Evolutionary conservation across 2,329 filamentous ascomycete species (phyloP).

Genomic region (Calonectria ilicicola): DNA sequence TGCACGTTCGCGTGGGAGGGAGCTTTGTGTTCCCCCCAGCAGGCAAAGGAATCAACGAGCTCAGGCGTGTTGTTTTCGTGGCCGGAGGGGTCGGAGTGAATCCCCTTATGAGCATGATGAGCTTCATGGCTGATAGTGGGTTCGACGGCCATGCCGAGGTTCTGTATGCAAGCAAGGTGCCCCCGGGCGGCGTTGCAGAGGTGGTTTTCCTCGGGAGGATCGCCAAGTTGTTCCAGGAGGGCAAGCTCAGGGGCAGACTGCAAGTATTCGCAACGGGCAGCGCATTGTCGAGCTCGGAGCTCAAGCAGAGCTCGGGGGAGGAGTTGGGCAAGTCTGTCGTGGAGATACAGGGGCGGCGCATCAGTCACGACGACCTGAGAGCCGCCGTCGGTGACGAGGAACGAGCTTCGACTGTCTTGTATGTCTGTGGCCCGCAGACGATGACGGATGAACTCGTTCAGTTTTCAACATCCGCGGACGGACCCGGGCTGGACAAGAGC

Average conservation of each 20-base stretch:
- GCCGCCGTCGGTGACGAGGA: conserved; percentile 50
- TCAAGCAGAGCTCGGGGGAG: neutral
- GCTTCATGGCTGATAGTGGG: conserved; percentile 61
- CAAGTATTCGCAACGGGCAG: conserved; percentile 60
- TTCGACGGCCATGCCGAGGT: conserved; percentile 62
- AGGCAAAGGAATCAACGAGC: conserved; percentile 49
- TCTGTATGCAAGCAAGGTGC: conserved; percentile 69
- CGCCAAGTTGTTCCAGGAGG: conserved; percentile 52
- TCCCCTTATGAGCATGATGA: conserved; percentile 80
- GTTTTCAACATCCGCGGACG: conserved; percentile 50
- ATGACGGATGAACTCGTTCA: conserved; percentile 78
- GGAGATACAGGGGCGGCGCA: conserved; percentile 51
- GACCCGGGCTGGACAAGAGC: conserved; percentile 55
- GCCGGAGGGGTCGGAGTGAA: conserved; percentile 89
- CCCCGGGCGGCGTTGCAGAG: conserved; percentile 42
- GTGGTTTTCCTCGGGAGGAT: conserved; percentile 67
- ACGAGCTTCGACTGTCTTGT: conserved; percentile 62
- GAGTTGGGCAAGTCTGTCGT: conserved; percentile 14
- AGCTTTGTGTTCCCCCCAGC: conserved; percentile 82
- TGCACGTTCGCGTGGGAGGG: conserved; percentile 81
- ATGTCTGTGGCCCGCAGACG: conserved; percentile 74
- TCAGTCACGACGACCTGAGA: conserved; percentile 56
- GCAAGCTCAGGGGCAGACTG: conserved; percentile 54
- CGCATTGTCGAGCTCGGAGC: neutral
- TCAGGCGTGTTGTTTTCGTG: conserved; percentile 76